Percentiles rank a stretch among this genome's conserved stretches.
These are phyloP conservation scores for Podaxis pistillaris DNA, from an alignment of 768 basidiomycete species.

Conservation along the genomic window DNA sequence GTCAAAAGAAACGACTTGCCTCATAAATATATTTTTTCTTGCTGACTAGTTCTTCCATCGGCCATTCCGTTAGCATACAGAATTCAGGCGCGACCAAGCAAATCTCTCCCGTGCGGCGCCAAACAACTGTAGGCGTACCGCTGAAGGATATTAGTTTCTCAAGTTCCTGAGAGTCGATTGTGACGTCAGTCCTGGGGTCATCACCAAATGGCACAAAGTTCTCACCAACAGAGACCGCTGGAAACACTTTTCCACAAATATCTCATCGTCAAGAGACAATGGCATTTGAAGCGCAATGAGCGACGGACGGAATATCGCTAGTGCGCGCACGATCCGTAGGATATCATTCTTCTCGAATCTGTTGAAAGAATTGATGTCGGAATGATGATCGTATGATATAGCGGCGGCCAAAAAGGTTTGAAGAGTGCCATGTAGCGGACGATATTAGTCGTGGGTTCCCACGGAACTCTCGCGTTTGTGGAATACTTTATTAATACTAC, in stretches of 20 bases:
- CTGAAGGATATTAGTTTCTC: constrained; percentile 97
- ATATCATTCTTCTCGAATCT: constrained; percentile 98
- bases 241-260: constrained; percentile 95
- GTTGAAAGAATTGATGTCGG: constrained; percentile 23
- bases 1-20: constrained; percentile 32
- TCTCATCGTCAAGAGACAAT: constrained; percentile 91
- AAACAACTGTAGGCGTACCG: constrained; percentile 96
- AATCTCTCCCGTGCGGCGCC: constrained; percentile 98
- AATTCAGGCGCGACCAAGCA: constrained; percentile 97
- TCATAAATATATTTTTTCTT: constrained; percentile 66
- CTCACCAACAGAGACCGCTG: constrained; percentile 85
- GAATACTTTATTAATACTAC: constrained; percentile 35
- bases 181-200: constrained; percentile 11
- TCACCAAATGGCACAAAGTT: constrained; percentile 4
- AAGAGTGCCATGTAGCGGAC: constrained; percentile 15
- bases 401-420: constrained; percentile 16
- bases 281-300: constrained; percentile 99
- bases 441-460: constrained; percentile 32
- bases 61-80: constrained; percentile 91
- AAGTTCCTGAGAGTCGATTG: constrained; percentile 61
- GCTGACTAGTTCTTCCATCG: constrained; percentile 73
- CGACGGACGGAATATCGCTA: constrained; percentile 95
- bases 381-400: constrained; percentile 3
- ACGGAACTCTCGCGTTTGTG: constrained; percentile 37
- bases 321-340: constrained; percentile 87